phyloP scores from a whole-genome alignment of 805 yeast species.

The Myxozyma lipomycoides region DNA sequence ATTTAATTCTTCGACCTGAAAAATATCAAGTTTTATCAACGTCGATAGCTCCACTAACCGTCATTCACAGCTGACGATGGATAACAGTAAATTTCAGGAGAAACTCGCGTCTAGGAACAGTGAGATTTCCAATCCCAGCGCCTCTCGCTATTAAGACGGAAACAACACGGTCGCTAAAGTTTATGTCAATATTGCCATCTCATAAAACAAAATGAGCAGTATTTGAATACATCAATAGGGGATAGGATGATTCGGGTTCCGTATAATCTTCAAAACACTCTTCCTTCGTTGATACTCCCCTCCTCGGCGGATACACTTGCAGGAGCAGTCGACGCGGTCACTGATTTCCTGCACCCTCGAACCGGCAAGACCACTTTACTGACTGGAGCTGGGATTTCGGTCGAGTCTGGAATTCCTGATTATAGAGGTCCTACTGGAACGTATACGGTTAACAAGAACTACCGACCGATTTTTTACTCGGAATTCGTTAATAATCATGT shows the following conservation, averaged over 20 bases:
- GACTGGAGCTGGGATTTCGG: conserved; percentile 35
- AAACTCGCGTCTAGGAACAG: no score
- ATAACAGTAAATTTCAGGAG: no score
- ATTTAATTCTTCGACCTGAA: no score
- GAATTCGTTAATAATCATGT: conserved; percentile 28
- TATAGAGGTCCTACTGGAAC: conserved; percentile 33
- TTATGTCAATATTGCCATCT: no score
- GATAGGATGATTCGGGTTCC: conserved; percentile 25
- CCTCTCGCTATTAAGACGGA: no score
- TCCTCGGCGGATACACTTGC: conserved; percentile 17
- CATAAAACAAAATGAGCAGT: no score
- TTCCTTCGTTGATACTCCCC: conserved; percentile 16
- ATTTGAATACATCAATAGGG: no score
- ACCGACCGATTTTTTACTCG: conserved; percentile 33
- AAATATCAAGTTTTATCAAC: no score
- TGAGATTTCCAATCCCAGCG: no score
- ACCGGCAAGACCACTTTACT: conserved; percentile 28
- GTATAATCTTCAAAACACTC: conserved; percentile 12
- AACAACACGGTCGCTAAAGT: no score
- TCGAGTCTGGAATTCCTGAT: conserved; percentile 35
- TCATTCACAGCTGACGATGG: no score
- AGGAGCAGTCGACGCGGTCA: conserved; percentile 15
- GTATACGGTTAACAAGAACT: conserved; percentile 30
- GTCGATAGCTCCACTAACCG: no score
- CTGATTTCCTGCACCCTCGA: conserved; percentile 17